Evolutionary conservation across 2,329 filamentous ascomycete species (phyloP).

Genomic region (Lasiodiplodia theobromae): DNA sequence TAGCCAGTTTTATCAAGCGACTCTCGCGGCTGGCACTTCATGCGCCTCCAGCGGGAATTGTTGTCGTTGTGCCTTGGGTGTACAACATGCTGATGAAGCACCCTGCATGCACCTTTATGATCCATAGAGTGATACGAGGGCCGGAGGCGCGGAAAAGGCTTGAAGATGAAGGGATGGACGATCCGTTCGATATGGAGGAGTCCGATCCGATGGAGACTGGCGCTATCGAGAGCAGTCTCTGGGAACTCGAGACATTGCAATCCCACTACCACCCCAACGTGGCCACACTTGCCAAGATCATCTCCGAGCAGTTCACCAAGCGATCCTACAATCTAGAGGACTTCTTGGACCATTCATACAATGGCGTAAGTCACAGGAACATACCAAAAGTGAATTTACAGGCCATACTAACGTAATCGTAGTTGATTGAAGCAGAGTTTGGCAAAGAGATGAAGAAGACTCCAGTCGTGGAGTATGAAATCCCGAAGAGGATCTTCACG

Average conservation of each 20-base stretch:
- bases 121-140: constrained; percentile 77
- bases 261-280: constrained; percentile 97
- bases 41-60: constrained; percentile 87
- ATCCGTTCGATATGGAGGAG: constrained; percentile 80
- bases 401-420: neutral
- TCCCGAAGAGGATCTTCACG: constrained; percentile 82
- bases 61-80: constrained; percentile 87
- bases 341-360: constrained; percentile 94
- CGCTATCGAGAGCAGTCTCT: constrained; percentile 91
- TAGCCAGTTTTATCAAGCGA: constrained; percentile 97
- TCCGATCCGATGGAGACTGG: constrained; percentile 81
- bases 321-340: constrained; percentile 94
- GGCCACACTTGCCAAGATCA: constrained; percentile 89
- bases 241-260: constrained; percentile 92
- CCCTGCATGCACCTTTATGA: constrained; percentile 92
- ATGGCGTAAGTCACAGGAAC: constrained; percentile 65
- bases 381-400: neutral
- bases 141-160: constrained; percentile 65
- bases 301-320: constrained; percentile 97
- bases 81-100: constrained; percentile 95
- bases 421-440: constrained; percentile 86
- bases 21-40: constrained; percentile 83
- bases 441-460: constrained; percentile 82
- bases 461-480: constrained; percentile 91
- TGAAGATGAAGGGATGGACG: constrained; percentile 68